Percentiles rank a stretch among this genome's conserved stretches.
These are phyloP conservation scores for Aquilaria yunnanensis DNA, from an alignment of 345 rosid genomes.

Conservation along the genomic window DNA sequence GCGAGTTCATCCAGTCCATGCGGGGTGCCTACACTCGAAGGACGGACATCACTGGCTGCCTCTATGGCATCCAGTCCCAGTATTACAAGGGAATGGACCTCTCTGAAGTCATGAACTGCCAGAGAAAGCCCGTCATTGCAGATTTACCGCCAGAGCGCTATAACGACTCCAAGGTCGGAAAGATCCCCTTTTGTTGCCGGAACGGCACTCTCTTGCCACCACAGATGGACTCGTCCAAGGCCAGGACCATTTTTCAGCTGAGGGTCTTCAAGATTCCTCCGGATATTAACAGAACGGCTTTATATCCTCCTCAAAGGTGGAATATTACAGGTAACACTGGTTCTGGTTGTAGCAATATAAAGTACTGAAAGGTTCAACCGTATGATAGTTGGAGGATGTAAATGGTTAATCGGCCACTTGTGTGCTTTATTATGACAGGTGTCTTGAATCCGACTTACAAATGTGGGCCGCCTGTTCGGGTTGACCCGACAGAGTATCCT, in stretches of 20 bases:
- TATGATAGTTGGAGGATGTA: no score
- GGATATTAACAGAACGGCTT: constrained; percentile 30
- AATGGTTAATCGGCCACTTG: no score
- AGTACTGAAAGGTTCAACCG: no score
- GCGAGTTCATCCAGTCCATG: constrained; percentile 43
- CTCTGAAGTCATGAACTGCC: constrained; percentile 34
- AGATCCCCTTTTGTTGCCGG: constrained; percentile 39
- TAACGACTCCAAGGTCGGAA: constrained; percentile 35
- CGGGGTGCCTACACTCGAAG: constrained; percentile 37
- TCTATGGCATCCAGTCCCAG: constrained; percentile 37
- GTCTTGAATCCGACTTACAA: constrained; percentile 28
- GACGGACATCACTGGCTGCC: constrained; percentile 31
- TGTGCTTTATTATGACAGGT: constrained; percentile 12
- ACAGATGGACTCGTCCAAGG: constrained; percentile 27
- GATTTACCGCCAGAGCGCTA: constrained; percentile 37
- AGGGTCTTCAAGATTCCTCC: constrained; percentile 55
- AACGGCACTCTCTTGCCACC: constrained; percentile 42
- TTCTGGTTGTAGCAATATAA: no score
- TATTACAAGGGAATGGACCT: constrained; percentile 29
- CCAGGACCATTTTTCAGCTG: constrained; percentile 34
- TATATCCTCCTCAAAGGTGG: constrained; percentile 47
- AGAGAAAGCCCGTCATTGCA: constrained; percentile 31
- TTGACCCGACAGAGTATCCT: constrained; percentile 30
- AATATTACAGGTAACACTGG: constrained; percentile 13
- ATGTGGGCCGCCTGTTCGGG: constrained; percentile 39